Conservation (phyloP, 805 yeast species). For the Citeromyces nyonsensis region DNA sequence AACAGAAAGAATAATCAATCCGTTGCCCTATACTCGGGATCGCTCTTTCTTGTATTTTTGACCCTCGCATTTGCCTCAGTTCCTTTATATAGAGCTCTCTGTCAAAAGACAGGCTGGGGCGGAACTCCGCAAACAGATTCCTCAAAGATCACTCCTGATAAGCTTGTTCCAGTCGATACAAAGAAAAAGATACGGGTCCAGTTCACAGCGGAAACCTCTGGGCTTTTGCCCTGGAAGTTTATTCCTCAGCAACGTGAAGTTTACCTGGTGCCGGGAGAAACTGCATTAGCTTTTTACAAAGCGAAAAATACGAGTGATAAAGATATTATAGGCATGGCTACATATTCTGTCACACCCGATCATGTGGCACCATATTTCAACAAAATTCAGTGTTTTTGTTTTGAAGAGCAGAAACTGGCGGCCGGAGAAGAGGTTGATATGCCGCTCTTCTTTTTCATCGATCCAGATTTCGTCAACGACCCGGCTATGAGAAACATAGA, state of each 20-base stretch:
- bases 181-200: conserved; percentile 68
- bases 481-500: conserved; percentile 86
- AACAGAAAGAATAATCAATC: conserved; percentile 27
- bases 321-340: conserved; percentile 97
- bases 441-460: conserved; percentile 96
- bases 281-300: conserved; percentile 89
- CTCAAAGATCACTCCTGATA: conserved; percentile 70
- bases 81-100: conserved; percentile 80
- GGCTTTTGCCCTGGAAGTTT: conserved; percentile 87
- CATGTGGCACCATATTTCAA: conserved; percentile 93
- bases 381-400: conserved; percentile 96
- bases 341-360: conserved; percentile 92
- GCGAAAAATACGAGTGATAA: conserved; percentile 78
- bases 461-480: conserved; percentile 88
- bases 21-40: conserved; percentile 47
- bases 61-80: conserved; percentile 84
- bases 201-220: conserved; percentile 86
- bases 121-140: conserved; percentile 89
- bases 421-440: conserved; percentile 98
- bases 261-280: conserved; percentile 88
- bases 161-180: conserved; percentile 75
- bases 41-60: conserved; percentile 55
- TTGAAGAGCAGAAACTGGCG: conserved; percentile 84
- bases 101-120: conserved; percentile 92
- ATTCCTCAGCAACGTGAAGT: conserved; percentile 92